phyloP scores from a whole-genome alignment of 768 basidiomycete species.

The Hypsizygus marmoreus region DNA sequence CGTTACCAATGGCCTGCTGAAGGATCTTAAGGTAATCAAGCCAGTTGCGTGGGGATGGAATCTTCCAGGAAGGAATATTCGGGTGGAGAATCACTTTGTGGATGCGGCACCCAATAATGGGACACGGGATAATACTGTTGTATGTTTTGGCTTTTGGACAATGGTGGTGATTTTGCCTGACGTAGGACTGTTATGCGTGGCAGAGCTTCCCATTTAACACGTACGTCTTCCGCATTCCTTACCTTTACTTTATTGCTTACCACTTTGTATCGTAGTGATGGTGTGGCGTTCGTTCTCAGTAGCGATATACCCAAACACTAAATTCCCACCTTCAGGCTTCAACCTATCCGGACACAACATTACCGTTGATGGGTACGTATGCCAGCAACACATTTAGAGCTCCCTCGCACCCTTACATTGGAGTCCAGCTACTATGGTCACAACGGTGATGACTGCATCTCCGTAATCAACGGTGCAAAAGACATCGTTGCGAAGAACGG shows the following conservation, averaged over 20 bases:
- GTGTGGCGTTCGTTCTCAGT: conserved; percentile 8
- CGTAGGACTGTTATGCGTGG: background rate
- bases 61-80: conserved; percentile 39
- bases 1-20: conserved; percentile 39
- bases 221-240: conserved; percentile 25
- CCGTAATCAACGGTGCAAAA: conserved; percentile 45
- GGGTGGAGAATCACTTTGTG: conserved; percentile 40
- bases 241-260: background rate
- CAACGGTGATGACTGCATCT: conserved; percentile 52
- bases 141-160: conserved; percentile 20
- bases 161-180: background rate
- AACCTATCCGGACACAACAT: conserved; percentile 41
- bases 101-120: conserved; percentile 42
- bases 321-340: conserved; percentile 24
- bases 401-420: background rate
- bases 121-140: conserved; percentile 35
- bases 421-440: conserved; percentile 43
- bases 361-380: conserved; percentile 37
- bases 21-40: conserved; percentile 44
- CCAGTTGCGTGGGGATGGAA: conserved; percentile 54
- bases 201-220: conserved; percentile 48
- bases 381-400: background rate
- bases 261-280: conserved; percentile 22
- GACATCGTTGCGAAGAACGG: conserved; percentile 48
- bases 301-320: background rate